Evolutionary conservation across 169 alveolate genomes (phyloP).

Genomic region (Cryptosporidium muris): DNA sequence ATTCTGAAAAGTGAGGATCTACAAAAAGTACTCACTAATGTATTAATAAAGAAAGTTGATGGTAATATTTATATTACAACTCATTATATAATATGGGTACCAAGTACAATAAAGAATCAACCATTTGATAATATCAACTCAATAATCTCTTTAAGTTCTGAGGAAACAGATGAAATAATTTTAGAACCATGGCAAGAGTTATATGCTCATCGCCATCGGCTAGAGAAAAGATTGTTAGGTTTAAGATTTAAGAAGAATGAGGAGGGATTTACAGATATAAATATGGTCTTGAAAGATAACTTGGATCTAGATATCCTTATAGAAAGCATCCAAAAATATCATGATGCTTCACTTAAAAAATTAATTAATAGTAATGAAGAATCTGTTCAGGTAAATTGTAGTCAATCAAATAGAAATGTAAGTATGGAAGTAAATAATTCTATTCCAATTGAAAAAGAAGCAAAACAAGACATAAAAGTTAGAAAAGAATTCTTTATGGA

Average conservation of each 20-base stretch:
- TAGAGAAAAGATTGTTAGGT: constrained; percentile 37
- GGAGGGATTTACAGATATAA: constrained; percentile 17
- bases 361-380: not conserved
- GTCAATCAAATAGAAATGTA: constrained; percentile 1
- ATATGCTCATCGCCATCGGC: constrained; percentile 61
- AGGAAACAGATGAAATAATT: not conserved
- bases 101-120: not conserved
- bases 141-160: constrained; percentile 5
- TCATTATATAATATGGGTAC: constrained; percentile 36
- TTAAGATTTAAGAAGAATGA: constrained; percentile 45
- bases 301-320: constrained; percentile 35
- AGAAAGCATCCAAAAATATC: not conserved
- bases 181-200: constrained; percentile 32
- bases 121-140: constrained; percentile 7
- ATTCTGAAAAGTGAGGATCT: not conserved
- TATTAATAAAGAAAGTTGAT: constrained; percentile 29
- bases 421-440: not conserved
- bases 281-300: constrained; percentile 2
- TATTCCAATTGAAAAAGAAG: not conserved
- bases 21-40: constrained; percentile 4
- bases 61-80: constrained; percentile 41
- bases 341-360: constrained; percentile 11
- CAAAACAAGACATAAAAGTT: not conserved
- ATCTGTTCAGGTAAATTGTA: not conserved
- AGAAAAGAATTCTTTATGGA: constrained; percentile 16